A percentile compares a stretch with the other conserved stretches of the same genome.
Conservation (phyloP, 1,284 basidiomycete species). For the Microbotryum silenes-acaulis region DNA sequence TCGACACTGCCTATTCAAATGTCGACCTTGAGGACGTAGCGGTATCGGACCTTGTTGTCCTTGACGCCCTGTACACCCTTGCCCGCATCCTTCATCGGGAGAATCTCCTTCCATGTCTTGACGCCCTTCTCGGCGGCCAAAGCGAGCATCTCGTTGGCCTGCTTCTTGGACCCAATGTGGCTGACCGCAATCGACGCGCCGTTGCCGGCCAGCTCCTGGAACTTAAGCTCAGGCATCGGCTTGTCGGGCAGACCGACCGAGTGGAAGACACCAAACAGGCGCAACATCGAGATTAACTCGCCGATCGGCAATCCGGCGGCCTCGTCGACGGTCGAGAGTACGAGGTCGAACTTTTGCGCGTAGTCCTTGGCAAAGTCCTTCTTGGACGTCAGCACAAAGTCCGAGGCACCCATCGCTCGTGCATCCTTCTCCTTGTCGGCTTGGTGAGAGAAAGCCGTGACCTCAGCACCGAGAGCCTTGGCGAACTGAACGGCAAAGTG, state of each 20-base stretch:
- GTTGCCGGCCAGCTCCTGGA: constrained; percentile 43
- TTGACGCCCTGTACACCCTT: constrained; percentile 52
- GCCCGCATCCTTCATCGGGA: constrained; percentile 54
- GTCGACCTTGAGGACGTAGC: constrained; percentile 37
- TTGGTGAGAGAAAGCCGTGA: constrained; percentile 44
- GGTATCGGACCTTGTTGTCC: constrained; percentile 51
- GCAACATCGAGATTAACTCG: constrained; percentile 48
- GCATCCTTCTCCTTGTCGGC: constrained; percentile 40
- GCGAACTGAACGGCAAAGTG: constrained; percentile 23
- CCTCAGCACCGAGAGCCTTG: constrained; percentile 41
- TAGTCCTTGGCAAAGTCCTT: constrained; percentile 46
- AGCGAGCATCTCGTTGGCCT: constrained; percentile 54
- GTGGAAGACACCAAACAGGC: constrained; percentile 52
- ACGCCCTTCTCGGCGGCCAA: constrained; percentile 52
- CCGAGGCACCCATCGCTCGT: constrained; percentile 42
- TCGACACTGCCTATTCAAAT: background rate
- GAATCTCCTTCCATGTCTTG: constrained; percentile 45
- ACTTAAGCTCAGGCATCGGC: constrained; percentile 43
- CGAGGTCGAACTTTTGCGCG: constrained; percentile 52
- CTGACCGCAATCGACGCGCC: constrained; percentile 45
- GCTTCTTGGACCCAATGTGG: constrained; percentile 52
- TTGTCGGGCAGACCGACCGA: constrained; percentile 51
- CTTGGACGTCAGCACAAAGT: constrained; percentile 30
- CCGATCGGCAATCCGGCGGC: constrained; percentile 40
- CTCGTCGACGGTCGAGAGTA: constrained; percentile 50